phyloP scores from a whole-genome alignment of 2,329 filamentous ascomycete genomes.

The Diaporthe citrichinensis region DNA sequence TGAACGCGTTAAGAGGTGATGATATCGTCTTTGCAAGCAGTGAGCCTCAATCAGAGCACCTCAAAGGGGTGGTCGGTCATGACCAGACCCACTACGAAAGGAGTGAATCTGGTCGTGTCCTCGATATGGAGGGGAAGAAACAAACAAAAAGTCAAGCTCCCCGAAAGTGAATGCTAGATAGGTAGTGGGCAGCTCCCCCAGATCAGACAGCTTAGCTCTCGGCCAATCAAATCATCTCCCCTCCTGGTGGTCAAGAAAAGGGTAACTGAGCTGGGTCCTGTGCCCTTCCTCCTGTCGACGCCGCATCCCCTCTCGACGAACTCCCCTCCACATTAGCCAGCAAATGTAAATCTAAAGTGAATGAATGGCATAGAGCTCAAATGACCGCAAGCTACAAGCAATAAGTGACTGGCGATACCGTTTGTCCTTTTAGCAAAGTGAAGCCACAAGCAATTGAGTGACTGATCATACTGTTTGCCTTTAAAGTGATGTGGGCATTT shows the following conservation, averaged over 20 bases:
- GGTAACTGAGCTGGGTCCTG: neutral
- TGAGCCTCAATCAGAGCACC: conserved; percentile 34
- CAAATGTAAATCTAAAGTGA: neutral
- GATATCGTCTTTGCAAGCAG: conserved; percentile 37
- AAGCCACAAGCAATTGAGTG: neutral
- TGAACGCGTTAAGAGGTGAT: conserved; percentile 19
- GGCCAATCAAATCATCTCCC: neutral
- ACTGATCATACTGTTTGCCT: neutral
- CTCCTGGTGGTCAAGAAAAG: neutral
- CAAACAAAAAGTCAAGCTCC: neutral
- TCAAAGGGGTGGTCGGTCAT: conserved; percentile 27
- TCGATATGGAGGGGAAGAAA: neutral
- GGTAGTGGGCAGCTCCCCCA: neutral
- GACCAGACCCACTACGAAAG: neutral
- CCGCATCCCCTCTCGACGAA: too few relatives aligned
- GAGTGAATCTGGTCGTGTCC: conserved; percentile 7
- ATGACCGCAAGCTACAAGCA: neutral
- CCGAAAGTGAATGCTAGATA: neutral
- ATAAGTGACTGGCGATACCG: neutral
- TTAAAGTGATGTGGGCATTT: neutral
- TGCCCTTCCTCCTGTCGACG: neutral
- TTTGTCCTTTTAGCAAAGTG: neutral
- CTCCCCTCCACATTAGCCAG: too few relatives aligned
- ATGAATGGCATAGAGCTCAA: neutral
- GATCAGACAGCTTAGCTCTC: neutral